phyloP scores from a whole-genome alignment of 2,329 filamentous ascomycete species.

The Ophiostoma australiae region DNA sequence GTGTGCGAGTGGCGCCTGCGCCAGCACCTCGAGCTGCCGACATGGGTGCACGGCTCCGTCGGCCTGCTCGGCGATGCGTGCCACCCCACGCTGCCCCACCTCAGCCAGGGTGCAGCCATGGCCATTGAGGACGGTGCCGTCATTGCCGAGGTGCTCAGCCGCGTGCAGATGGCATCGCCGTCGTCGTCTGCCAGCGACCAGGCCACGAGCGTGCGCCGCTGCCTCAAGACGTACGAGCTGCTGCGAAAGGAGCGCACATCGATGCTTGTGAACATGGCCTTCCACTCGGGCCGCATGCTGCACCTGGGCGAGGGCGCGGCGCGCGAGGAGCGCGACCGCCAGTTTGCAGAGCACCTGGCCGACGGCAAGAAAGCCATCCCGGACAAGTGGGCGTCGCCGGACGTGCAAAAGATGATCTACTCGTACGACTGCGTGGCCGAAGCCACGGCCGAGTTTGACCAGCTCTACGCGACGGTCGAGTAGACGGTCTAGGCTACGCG shows the following conservation, averaged over 20 bases:
- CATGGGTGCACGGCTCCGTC: constrained; percentile 54
- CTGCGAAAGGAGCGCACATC: constrained; percentile 53
- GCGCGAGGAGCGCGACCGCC: constrained; percentile 54
- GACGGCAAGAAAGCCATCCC: constrained; percentile 48
- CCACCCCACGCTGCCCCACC: constrained; percentile 63
- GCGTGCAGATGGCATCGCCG: constrained; percentile 30
- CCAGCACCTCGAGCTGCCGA: constrained; percentile 51
- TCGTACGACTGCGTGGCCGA: constrained; percentile 56
- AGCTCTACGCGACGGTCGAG: constrained; percentile 39
- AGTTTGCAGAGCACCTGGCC: constrained; percentile 47
- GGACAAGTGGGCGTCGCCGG: constrained; percentile 67
- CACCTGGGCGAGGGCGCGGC: constrained; percentile 56
- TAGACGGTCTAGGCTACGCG: not conserved
- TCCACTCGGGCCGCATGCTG: constrained; percentile 48
- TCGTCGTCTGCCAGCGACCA: not conserved
- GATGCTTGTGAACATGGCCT: constrained; percentile 50
- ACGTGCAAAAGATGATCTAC: constrained; percentile 63
- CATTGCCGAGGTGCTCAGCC: constrained; percentile 49
- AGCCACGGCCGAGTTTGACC: constrained; percentile 48
- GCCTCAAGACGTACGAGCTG: constrained; percentile 51
- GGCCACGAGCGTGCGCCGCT: constrained; percentile 42
- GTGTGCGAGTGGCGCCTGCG: constrained; percentile 62
- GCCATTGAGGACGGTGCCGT: constrained; percentile 63
- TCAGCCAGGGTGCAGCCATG: constrained; percentile 63
- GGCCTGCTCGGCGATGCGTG: constrained; percentile 60